Evolutionary conservation across 2,329 filamentous ascomycete species (phyloP), one percentile per base, ranked within the genome.

Genomic region (Arachnomyces sp.): DNA sequence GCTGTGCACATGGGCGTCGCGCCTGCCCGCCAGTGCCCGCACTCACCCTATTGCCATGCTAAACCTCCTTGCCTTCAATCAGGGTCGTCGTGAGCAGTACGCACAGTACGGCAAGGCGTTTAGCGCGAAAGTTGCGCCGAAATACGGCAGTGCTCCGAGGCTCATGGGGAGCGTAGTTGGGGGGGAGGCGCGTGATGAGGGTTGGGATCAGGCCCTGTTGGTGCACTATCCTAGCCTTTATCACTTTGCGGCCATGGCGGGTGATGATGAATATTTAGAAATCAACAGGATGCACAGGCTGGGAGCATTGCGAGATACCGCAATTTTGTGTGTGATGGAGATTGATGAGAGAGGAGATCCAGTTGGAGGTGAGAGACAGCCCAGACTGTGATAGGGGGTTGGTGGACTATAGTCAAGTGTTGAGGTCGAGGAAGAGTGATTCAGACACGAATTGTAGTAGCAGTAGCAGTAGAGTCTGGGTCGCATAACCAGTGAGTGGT

Each of bases 41-140:
- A n/a, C n/a, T n/a, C n/a, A n/a, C n/a, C 59, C 77, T 0, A 72
- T 81, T 2, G 75, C 72, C 1, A 82, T 81, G 78, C 64, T 81
- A 30, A 81, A 82, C 44, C 60, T 81, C 2, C 66, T 82, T 3
- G 65, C 76, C 30, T 81, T 82, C 59, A 65, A 66, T 32, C 61
- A 57, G 0, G 68, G 65, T 8, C 68, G 64, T 44, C 76, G 78
- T 50, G 57, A 60, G 16, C 62, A 66, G 35, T 82, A 81, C 49
- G 60, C 72, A 13, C 60, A 70, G 34, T 81, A 82, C 53, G 78
- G 77, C 2, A 61, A 63, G n/a, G 74, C 0, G 52, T 60, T 38
- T 63, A 56, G 3, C 40, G 31, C 36, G 44, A 51, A 59, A 11
- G 70, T 77, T 31, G 77, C 77, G 0, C 57, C 60, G 0, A 61